Evolutionary conservation across 2,329 filamentous ascomycete genomes (phyloP).

Genomic region (Fusarium sp.): DNA sequence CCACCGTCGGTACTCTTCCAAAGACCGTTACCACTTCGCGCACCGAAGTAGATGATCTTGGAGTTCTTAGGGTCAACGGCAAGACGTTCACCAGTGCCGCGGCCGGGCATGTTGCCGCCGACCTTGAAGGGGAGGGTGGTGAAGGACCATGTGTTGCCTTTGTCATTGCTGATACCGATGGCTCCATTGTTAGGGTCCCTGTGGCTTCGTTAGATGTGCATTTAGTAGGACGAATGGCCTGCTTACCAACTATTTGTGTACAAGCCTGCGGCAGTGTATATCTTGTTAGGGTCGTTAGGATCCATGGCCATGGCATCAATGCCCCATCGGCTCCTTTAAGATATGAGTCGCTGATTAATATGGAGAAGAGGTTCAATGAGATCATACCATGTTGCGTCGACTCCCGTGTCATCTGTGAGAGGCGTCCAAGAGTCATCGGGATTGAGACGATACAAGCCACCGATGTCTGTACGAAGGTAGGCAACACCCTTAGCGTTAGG

Average conservation of each 20-base stretch:
- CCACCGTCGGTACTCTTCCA: constrained; percentile 69
- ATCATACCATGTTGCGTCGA: constrained; percentile 18
- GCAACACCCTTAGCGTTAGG: constrained; percentile 35
- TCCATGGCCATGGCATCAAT: constrained; percentile 68
- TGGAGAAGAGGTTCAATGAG: rapidly evolving
- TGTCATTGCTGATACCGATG: constrained; percentile 66
- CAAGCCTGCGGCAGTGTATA: constrained; percentile 67
- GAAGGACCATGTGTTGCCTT: constrained; percentile 63
- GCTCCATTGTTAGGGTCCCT: constrained; percentile 66
- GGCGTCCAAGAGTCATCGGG: constrained; percentile 37
- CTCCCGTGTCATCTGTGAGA: constrained; percentile 27
- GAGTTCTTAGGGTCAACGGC: constrained; percentile 69
- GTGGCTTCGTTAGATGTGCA: rapidly evolving
- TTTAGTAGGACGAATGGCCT: rapidly evolving
- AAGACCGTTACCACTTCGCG: constrained; percentile 68
- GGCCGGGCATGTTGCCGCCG: constrained; percentile 71
- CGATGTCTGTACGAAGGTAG: constrained; percentile 34
- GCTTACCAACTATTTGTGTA: constrained; percentile 66
- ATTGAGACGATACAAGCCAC: constrained; percentile 37
- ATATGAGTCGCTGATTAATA: background rate
- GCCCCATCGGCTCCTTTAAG: constrained; percentile 64
- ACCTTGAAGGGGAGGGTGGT: constrained; percentile 68
- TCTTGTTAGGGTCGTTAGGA: constrained; percentile 61
- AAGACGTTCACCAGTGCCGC: constrained; percentile 68
- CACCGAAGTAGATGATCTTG: constrained; percentile 68